A percentile compares a stretch with the other conserved stretches of the same genome.
phyloP scores from a whole-genome alignment of 305 asterid genomes.

The Solanum chacoense region DNA sequence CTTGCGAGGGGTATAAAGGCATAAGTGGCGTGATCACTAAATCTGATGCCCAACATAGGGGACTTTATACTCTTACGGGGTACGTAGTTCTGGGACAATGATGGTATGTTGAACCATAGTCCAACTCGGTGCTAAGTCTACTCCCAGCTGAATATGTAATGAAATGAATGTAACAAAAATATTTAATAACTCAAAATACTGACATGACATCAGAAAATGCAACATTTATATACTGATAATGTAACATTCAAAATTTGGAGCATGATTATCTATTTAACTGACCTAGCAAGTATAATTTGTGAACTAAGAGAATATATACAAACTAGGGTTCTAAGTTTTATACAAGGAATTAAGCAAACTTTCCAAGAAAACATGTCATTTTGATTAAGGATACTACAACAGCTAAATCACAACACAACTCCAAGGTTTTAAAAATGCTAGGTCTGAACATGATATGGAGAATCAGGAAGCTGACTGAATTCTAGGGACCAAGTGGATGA shows the following conservation, averaged over 20 bases:
- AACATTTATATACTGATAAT: not conserved
- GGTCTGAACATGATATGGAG: not conserved
- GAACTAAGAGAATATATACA: not conserved
- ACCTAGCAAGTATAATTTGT: not conserved
- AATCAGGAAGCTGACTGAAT: not conserved
- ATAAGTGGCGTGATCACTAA: not conserved
- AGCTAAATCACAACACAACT: not conserved
- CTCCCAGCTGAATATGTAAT: not conserved
- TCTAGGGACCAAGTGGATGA: not conserved
- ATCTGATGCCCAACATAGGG: not conserved
- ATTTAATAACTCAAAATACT: not conserved
- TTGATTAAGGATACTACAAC: not conserved
- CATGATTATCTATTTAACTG: not conserved
- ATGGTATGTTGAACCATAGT: not conserved
- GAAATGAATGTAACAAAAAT: not conserved
- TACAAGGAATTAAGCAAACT: not conserved
- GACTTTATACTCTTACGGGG: not conserved
- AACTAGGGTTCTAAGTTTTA: not conserved
- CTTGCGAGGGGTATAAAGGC: not conserved
- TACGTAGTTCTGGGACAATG: not conserved
- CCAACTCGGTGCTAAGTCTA: not conserved
- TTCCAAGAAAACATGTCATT: not conserved
- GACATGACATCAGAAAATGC: not conserved
- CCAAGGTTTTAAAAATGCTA: not conserved
- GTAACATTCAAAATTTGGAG: not conserved